These are phyloP conservation scores for Hippophae gyantsensis DNA, from an alignment of 306 rosid genomes.

Conservation along the genomic window DNA sequence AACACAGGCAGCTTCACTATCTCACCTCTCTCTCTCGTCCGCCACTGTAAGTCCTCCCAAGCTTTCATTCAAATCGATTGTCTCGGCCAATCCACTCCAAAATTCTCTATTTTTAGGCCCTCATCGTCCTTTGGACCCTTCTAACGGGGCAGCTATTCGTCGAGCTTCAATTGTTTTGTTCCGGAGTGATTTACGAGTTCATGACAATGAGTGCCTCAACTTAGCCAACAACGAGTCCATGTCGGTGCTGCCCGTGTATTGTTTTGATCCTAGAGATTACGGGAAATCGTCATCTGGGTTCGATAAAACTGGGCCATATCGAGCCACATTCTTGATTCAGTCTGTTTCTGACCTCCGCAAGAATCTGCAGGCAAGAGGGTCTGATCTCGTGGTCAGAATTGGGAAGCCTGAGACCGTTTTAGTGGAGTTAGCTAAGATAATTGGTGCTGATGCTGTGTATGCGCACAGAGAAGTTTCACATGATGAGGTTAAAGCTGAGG, in stretches of 20 bases:
- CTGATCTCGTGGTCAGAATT: conserved; percentile 74
- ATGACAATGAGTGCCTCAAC: conserved; percentile 73
- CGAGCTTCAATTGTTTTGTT: conserved; percentile 83
- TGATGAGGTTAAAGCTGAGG: conserved; percentile 75
- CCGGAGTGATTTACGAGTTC: conserved; percentile 82
- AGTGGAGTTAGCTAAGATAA: conserved; percentile 62
- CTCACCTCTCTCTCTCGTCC: conserved; percentile 62
- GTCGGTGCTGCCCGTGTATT: conserved; percentile 78
- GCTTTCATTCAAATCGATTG: conserved; percentile 54
- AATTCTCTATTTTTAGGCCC: conserved; percentile 55
- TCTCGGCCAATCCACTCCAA: conserved; percentile 67
- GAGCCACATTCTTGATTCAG: conserved; percentile 62
- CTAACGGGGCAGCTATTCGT: conserved; percentile 68
- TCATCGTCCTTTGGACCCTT: conserved; percentile 73
- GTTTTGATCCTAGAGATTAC: conserved; percentile 83
- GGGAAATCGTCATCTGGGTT: conserved; percentile 86
- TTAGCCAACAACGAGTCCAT: conserved; percentile 68
- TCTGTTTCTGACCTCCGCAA: conserved; percentile 68
- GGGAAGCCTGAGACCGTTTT: conserved; percentile 81
- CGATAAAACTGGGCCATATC: conserved; percentile 76
- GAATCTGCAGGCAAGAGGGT: conserved; percentile 69
- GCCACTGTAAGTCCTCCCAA: conserved; percentile 34
- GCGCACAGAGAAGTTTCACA: conserved; percentile 76
- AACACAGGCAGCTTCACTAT: conserved; percentile 73
- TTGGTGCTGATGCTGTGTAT: conserved; percentile 77